These are phyloP conservation scores for Ceratocystis ficicola DNA, from an alignment of 2,329 filamentous ascomycete genomes.

Conservation along the genomic window DNA sequence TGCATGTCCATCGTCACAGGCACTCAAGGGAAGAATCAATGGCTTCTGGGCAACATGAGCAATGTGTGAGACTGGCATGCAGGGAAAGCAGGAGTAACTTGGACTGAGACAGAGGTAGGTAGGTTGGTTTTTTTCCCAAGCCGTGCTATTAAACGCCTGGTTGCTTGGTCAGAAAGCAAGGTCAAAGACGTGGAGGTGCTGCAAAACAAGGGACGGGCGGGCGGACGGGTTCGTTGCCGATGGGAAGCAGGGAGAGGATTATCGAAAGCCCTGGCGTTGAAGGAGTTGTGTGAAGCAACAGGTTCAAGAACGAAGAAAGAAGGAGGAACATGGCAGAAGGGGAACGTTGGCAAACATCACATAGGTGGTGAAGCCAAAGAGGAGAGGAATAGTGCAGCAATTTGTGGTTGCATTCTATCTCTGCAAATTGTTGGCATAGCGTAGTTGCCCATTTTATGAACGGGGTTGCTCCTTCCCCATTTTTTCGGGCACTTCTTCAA, in stretches of 20 bases:
- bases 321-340: not conserved
- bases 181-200: not conserved
- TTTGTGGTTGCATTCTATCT: not conserved
- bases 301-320: not conserved
- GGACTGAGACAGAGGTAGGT: too few species aligned
- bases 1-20: not conserved
- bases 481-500: not conserved
- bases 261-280: too few species aligned
- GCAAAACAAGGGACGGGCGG: too few species aligned
- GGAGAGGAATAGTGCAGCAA: not conserved
- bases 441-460: conserved; percentile 3
- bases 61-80: too few species aligned
- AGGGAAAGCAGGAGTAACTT: too few species aligned
- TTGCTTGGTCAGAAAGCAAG: not conserved
- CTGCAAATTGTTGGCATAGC: not conserved
- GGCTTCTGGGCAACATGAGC: too few species aligned
- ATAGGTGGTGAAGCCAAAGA: not conserved
- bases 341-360: too few species aligned
- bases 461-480: not conserved
- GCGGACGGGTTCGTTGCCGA: not conserved
- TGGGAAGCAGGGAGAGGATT: too few species aligned
- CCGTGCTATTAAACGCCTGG: too few species aligned
- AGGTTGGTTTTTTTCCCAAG: too few species aligned
- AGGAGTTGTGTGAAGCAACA: too few species aligned
- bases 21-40: not conserved